These are phyloP conservation scores for Tetrapyrgos nigripes DNA, from an alignment of 1,284 basidiomycete species.

Conservation along the genomic window DNA sequence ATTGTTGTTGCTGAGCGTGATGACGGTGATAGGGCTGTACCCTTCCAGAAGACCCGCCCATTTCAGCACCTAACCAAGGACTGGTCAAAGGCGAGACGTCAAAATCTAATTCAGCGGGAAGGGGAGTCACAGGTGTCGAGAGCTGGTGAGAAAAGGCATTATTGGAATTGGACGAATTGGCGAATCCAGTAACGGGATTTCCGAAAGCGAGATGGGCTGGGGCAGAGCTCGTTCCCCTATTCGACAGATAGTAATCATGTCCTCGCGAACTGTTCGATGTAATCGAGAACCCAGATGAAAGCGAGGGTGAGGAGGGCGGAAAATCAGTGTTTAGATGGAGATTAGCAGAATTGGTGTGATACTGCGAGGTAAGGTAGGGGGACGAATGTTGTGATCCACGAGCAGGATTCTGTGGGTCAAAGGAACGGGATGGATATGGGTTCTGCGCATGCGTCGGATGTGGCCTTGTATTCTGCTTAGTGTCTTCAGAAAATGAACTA, in stretches of 20 bases:
- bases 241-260: constrained; percentile 33
- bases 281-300: constrained; percentile 18
- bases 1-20: constrained; percentile 25
- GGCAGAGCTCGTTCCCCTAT: constrained; percentile 57
- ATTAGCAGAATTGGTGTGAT: background rate
- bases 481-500: background rate
- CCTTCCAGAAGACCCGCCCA: constrained; percentile 4
- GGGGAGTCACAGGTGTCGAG: constrained; percentile 2
- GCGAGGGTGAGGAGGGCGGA: constrained; percentile 26
- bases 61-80: constrained; percentile 69
- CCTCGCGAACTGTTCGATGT: constrained; percentile 26
- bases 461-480: background rate
- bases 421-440: background rate
- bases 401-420: background rate
- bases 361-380: background rate
- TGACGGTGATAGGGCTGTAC: constrained; percentile 14
- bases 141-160: background rate
- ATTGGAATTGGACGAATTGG: constrained; percentile 36
- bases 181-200: constrained; percentile 58
- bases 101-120: constrained; percentile 57
- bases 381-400: background rate
- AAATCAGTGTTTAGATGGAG: background rate
- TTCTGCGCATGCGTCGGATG: no score
- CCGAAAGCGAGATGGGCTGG: constrained; percentile 67
- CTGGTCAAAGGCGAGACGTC: constrained; percentile 80